These are phyloP conservation scores for Erodium moschatum DNA, from an alignment of 441 rosid species.

Conservation along the genomic window DNA sequence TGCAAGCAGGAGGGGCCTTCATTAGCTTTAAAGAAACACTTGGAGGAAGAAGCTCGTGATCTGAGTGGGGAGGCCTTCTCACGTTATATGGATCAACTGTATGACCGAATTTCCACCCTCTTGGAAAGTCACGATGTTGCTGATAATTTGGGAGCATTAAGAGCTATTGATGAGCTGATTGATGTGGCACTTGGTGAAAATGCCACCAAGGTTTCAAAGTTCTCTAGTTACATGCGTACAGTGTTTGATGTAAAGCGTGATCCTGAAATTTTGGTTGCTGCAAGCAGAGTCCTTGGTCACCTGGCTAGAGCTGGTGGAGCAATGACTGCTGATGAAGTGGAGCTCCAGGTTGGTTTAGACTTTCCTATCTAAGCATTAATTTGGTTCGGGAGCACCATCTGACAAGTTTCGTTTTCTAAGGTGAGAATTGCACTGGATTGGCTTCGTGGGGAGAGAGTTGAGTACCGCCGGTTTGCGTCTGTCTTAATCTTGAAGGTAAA, in stretches of 20 bases:
- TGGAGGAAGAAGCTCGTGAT: constrained; percentile 87
- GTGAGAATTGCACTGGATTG: constrained; percentile 79
- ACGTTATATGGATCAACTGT: constrained; percentile 77
- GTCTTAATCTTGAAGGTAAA: constrained; percentile 86
- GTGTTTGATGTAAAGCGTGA: constrained; percentile 84
- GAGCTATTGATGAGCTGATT: constrained; percentile 90
- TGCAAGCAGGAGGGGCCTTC: constrained; percentile 64
- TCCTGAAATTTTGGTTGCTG: constrained; percentile 74
- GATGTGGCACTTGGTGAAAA: constrained; percentile 90
- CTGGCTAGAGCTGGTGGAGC: constrained; percentile 97
- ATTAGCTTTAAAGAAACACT: constrained; percentile 66
- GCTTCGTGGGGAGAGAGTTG: constrained; percentile 87
- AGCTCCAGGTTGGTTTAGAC: constrained; percentile 58
- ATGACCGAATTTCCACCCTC: constrained; percentile 59
- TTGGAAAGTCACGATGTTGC: constrained; percentile 65
- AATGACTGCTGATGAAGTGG: constrained; percentile 98
- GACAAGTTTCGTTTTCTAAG: constrained; percentile 32
- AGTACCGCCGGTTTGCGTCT: constrained; percentile 85
- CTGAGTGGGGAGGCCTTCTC: constrained; percentile 80
- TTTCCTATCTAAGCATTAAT: constrained; percentile 11
- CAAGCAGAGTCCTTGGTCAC: constrained; percentile 93
- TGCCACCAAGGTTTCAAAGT: constrained; percentile 88
- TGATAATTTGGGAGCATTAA: constrained; percentile 85
- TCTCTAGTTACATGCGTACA: constrained; percentile 63
- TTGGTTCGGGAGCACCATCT: constrained; percentile 9